These are phyloP conservation scores for Rhodotorula graminis DNA, from an alignment of 768 basidiomycete genomes.

Conservation along the genomic window DNA sequence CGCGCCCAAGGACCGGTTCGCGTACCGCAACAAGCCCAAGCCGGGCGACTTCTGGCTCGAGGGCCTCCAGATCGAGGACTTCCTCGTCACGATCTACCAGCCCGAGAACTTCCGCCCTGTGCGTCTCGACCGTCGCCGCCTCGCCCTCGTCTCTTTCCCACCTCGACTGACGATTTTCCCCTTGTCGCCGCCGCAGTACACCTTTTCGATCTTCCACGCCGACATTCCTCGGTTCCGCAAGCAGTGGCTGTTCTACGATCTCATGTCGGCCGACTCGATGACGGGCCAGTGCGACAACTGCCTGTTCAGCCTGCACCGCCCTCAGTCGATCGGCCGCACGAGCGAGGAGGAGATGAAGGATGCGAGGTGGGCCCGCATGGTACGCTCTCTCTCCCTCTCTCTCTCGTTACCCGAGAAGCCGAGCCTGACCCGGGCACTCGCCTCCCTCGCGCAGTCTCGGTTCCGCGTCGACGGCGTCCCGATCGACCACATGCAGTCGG, in stretches of 20 bases:
- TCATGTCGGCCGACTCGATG: conserved; percentile 86
- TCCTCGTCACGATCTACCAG: conserved; percentile 89
- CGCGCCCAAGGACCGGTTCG: conserved; percentile 70
- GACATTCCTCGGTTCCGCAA: conserved; percentile 78
- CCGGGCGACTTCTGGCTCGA: conserved; percentile 90
- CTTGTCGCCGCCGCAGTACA: conserved; percentile 59
- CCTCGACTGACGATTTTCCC: no score
- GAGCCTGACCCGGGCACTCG: not conserved
- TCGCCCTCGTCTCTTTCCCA: conserved; percentile 39
- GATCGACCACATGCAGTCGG: conserved; percentile 86
- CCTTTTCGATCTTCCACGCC: conserved; percentile 87
- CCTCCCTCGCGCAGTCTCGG: conserved; percentile 60
- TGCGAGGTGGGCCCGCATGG: conserved; percentile 83
- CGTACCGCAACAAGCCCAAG: conserved; percentile 66
- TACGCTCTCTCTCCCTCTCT: conserved; percentile 46
- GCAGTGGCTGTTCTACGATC: conserved; percentile 92
- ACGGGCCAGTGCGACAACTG: conserved; percentile 98
- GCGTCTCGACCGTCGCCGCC: conserved; percentile 38
- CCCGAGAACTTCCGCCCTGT: conserved; percentile 80
- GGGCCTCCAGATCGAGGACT: conserved; percentile 81
- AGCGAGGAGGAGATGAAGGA: conserved; percentile 78
- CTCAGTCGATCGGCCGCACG: conserved; percentile 89
- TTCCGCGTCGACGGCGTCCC: conserved; percentile 95
- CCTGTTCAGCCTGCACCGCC: conserved; percentile 88
- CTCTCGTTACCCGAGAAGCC: not conserved